Conservation (phyloP, 2,329 filamentous ascomycete species). For the Fusarium anthophilum region DNA sequence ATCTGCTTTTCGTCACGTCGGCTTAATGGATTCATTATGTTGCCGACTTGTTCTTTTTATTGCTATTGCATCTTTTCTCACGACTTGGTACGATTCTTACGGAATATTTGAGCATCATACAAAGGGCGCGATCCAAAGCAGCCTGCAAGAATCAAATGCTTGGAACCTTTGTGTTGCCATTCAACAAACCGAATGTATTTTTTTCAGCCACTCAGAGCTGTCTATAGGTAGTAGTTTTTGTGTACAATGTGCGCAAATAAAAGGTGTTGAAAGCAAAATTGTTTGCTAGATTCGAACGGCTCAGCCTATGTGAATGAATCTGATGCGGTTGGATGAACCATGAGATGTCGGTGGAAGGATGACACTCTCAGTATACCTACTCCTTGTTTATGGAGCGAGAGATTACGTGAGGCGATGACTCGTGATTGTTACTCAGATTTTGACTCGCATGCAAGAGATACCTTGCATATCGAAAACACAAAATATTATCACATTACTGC, state of each 20-base stretch:
- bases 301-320: background rate
- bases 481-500: background rate
- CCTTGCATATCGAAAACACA: background rate
- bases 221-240: constrained; percentile 21
- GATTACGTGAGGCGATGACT: constrained; percentile 1
- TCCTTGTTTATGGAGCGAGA: background rate
- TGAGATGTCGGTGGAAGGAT: background rate
- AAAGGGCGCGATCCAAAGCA: constrained; percentile 7
- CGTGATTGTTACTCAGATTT: background rate
- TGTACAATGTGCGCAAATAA: constrained; percentile 30
- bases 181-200: constrained; percentile 11
- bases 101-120: constrained; percentile 30
- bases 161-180: constrained; percentile 10
- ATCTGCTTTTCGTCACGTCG: constrained; percentile 33
- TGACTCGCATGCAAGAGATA: too few relatives aligned
- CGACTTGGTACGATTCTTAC: constrained; percentile 39
- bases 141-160: constrained; percentile 11
- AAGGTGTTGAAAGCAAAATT: constrained; percentile 25
- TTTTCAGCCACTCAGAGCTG: constrained; percentile 3
- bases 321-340: constrained; percentile 7
- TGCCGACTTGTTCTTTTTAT: constrained; percentile 11
- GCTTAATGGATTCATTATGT: constrained; percentile 41
- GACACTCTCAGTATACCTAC: background rate
- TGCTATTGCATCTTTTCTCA: constrained; percentile 33
- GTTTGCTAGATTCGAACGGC: background rate